These are phyloP conservation scores for Suillus decipiens DNA, from an alignment of 768 basidiomycete species.

Conservation along the genomic window DNA sequence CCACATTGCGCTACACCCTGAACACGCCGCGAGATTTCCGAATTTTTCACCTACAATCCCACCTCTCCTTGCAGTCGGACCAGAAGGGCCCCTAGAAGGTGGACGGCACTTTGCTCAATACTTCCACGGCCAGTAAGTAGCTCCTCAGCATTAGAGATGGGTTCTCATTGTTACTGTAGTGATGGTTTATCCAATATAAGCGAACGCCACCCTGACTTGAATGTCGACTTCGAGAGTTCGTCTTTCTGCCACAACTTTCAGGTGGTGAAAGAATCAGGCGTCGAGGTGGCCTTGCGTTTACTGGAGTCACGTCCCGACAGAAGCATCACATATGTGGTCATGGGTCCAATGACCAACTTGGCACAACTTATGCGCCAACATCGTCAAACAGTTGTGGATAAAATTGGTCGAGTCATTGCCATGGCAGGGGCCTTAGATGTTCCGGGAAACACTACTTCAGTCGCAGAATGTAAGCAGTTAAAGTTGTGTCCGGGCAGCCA, in stretches of 20 bases:
- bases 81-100: constrained; percentile 67
- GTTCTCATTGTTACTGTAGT: constrained; percentile 35
- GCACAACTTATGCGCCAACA: constrained; percentile 63
- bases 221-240: constrained; percentile 22
- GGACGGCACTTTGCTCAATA: constrained; percentile 75
- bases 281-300: constrained; percentile 56
- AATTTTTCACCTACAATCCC: constrained; percentile 54
- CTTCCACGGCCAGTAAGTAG: constrained; percentile 74
- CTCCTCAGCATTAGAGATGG: not conserved
- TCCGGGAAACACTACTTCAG: constrained; percentile 82
- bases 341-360: constrained; percentile 82
- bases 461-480: constrained; percentile 73
- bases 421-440: constrained; percentile 96
- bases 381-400: constrained; percentile 50
- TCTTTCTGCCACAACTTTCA: constrained; percentile 46
- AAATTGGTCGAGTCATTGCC: constrained; percentile 74
- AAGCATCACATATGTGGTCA: constrained; percentile 68
- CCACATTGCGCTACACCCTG: constrained; percentile 58
- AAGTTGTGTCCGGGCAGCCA: constrained; percentile 5
- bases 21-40: constrained; percentile 56
- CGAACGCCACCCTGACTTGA: constrained; percentile 65
- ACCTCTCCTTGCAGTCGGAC: constrained; percentile 67
- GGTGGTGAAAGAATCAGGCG: constrained; percentile 46
- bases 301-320: constrained; percentile 50
- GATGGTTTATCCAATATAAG: constrained; percentile 70